Evolutionary conservation across 2,329 filamentous ascomycete genomes (phyloP), one percentile per base, ranked within the genome.

Genomic region (Colletotrichum orbiculare): DNA sequence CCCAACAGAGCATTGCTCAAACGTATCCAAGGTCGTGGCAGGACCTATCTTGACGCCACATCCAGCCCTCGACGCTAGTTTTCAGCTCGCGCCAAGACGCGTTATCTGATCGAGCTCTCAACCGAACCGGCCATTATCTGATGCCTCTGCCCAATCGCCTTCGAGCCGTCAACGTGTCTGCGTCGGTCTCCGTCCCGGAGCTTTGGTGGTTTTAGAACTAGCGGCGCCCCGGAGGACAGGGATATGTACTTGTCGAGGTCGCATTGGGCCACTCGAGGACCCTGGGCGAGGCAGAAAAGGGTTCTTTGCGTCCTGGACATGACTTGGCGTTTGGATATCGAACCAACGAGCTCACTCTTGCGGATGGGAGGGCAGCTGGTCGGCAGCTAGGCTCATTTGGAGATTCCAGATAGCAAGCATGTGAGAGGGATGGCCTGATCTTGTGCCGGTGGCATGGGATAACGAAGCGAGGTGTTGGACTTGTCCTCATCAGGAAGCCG

Each of bases 101-200:
- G 34, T 66, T 66, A 66, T 64, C 60, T 58, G 54, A 65, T 56
- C 52, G 41, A 52, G 37, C 48, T 37, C 42, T 34, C 41, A 33
- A 25, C 47, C 59, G 38, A 34, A 17, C 33, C n/a, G 5, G 52
- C 47, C 54, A 15, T 54, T 66, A 64, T 66, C 64, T 64, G 60
- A 66, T 66, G 48, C n/a, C 35, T 54, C 38, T 15, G 15, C 5
- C 17, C 42, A 55, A 65, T 38, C n/a, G 52, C 35, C 33, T 43
- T 47, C 5, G 13, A 46, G 43, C 43, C n/a, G 43, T 43, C 42
- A 8, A n/a, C 4, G 38, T 25, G 17, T 17, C 9, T 17, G 50
- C 25, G n/a, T 15, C 17, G 37, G 33, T 33, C 15, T 37, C 52
- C 52, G 15, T 56, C 35, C 58, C 58, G 58, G 62, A 65, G 46